Conservation (phyloP, 148 eudicot species). For the Polygonum maritimum region DNA sequence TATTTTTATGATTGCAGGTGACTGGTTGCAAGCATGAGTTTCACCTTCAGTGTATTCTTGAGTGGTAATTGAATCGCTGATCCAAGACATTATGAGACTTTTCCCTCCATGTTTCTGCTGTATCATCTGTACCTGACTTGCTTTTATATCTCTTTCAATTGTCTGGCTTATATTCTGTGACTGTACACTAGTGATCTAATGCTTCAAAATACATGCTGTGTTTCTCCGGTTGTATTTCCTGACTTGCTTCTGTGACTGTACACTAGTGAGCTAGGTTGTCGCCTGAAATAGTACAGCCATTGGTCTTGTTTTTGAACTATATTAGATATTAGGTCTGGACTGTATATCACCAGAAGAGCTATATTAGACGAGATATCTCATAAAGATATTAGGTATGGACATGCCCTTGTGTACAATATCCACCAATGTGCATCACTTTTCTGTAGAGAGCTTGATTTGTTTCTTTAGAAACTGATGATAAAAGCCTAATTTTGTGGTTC, state of each 20-base stretch:
- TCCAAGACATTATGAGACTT: not conserved
- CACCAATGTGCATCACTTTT: not conserved
- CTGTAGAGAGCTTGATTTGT: not conserved
- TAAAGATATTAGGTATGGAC: not conserved
- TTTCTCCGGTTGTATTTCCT: no score
- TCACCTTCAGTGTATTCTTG: constrained; percentile 13
- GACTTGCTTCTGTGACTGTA: not conserved
- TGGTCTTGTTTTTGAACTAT: not conserved
- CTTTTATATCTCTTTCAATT: not conserved
- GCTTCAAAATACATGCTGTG: no score
- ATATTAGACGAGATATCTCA: not conserved
- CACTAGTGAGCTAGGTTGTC: not conserved
- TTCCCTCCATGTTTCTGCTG: not conserved
- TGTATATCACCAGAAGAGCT: not conserved
- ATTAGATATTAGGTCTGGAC: not conserved
- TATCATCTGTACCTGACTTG: not conserved
- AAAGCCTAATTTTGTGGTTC: not conserved
- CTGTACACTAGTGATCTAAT: not conserved
- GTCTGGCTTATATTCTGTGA: not conserved
- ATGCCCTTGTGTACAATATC: not conserved
- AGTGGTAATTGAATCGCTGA: constrained; percentile 5
- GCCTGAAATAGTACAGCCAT: not conserved
- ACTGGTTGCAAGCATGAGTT: constrained; percentile 13
- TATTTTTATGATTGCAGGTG: not conserved
- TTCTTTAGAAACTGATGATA: not conserved